Conservation (phyloP, 2,329 filamentous ascomycete genomes). For the Aspergillus awamori region DNA sequence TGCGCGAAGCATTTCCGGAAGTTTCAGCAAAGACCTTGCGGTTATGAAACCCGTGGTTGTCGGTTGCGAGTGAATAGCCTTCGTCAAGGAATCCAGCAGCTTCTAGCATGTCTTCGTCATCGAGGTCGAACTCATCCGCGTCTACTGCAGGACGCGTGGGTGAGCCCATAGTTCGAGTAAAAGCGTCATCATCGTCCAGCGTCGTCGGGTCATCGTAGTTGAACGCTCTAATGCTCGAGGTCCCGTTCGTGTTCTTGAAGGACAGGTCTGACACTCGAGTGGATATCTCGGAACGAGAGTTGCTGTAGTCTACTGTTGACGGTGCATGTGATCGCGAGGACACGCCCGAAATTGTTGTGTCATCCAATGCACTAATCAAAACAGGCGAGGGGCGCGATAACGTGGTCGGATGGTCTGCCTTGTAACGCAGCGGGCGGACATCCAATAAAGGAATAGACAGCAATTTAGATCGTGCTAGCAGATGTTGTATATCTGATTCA, state of each 20-base stretch:
- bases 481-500: conserved; percentile 36
- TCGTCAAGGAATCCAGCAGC: conserved; percentile 43
- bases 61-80: conserved; percentile 20
- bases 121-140: conserved; percentile 47
- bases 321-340: conserved; percentile 6
- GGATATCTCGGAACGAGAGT: conserved; percentile 3
- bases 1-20: conserved; percentile 40
- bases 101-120: conserved; percentile 52
- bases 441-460: conserved; percentile 16
- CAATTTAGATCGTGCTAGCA: conserved; percentile 37
- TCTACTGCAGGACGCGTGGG: conserved; percentile 28
- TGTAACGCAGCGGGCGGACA: background rate
- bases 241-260: conserved; percentile 9
- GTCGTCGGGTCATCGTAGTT: conserved; percentile 27
- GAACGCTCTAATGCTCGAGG: conserved; percentile 9
- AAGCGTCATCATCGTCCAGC: conserved; percentile 30
- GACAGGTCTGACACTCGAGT: conserved; percentile 5
- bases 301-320: conserved; percentile 3
- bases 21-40: conserved; percentile 47
- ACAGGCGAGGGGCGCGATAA: background rate
- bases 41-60: conserved; percentile 20
- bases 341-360: background rate
- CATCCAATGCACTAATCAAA: background rate
- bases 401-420: background rate
- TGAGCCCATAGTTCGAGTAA: conserved; percentile 48